Base-by-base conservation (phyloP, 768 basidiomycete species). In the Roridomyces roridus region DNA sequence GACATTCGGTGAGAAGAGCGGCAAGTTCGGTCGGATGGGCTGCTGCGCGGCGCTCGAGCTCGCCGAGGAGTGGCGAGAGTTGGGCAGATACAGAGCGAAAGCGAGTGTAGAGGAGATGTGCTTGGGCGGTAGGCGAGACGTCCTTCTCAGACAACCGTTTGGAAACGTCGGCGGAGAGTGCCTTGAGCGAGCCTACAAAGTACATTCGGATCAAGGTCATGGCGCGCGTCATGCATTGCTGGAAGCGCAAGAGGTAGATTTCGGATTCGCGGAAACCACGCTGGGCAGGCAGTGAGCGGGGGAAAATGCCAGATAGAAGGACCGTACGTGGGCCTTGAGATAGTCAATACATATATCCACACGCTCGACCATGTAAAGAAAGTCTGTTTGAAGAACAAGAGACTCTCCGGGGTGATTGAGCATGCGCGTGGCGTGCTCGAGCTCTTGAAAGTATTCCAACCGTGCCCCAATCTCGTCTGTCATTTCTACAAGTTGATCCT, bases 201-300 rank as follows among this genome's bases (percentile, higher is more conserved):
- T 91, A 95, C 87, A 98, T 96, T 73, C 92, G 96, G 77, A 98
- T 93, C 40, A 99, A 82, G 0, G 96, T 98, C 96, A 98, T 98
- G 10, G 94, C 91, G 24, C 97, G 86, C 0, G 94, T 97, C 85
- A 98, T 90, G 70, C 97, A 99, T 72, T 99, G 97, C 67, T 97
- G 96, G 73, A 96, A 98, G 21, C 97, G 87, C 26, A 99, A 81
- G n/a, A 97, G 78, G 70, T 97, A 98, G 18, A 99, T 78, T 65
- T 98, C 94, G 8, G 94, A 88, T 76, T 98, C 97, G 62, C 84
- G 84, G 75, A 88, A 99, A 70, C 95, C 88, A 60, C 93, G 85
- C 95, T 98, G 65, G 17, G 47, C 24, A 46, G 12, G 23, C n/a
- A 5, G 20, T 53, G 6, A 49, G 48, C 18, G 15, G 6, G 17